These are phyloP conservation scores for Lentinula edodes DNA, from an alignment of 768 basidiomycete species.

Conservation along the genomic window DNA sequence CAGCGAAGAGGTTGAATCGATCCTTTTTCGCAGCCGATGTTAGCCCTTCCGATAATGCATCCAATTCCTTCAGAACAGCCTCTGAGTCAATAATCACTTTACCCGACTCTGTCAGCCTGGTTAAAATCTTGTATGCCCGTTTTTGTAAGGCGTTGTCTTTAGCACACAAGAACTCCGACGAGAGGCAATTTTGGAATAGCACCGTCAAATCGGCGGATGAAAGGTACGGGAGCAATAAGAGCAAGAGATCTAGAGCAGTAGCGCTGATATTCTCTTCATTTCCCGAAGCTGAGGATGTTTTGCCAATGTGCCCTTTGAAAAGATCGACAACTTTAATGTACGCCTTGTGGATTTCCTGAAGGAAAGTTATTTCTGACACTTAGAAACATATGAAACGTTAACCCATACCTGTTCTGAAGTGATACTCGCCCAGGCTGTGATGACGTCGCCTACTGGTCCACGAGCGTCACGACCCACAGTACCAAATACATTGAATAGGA, in stretches of 20 bases:
- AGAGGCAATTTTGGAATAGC: conserved; percentile 68
- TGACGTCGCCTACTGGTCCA: conserved; percentile 81
- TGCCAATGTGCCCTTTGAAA: conserved; percentile 58
- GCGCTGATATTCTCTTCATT: conserved; percentile 43
- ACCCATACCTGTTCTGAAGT: conserved; percentile 59
- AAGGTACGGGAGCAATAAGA: conserved; percentile 77
- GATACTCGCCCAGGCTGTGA: conserved; percentile 81
- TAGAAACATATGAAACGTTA: not conserved
- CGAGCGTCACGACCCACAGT: conserved; percentile 71
- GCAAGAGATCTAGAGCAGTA: conserved; percentile 78
- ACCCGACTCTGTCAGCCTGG: conserved; percentile 61
- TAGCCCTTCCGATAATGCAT: conserved; percentile 58
- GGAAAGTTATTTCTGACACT: not conserved
- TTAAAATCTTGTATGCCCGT: conserved; percentile 86
- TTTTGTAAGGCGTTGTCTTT: conserved; percentile 91
- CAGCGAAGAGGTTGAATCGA: conserved; percentile 69
- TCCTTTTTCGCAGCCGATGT: conserved; percentile 91
- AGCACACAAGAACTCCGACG: conserved; percentile 61
- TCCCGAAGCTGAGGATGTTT: conserved; percentile 26
- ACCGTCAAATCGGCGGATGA: conserved; percentile 52
- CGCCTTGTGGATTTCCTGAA: conserved; percentile 71
- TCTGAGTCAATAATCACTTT: conserved; percentile 55
- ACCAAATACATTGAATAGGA: conserved; percentile 95
- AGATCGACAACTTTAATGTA: conserved; percentile 73
- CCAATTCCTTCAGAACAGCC: conserved; percentile 56